Evolutionary conservation across 2,329 filamentous ascomycete species (phyloP).

Genomic region (Colletotrichum lentis): DNA sequence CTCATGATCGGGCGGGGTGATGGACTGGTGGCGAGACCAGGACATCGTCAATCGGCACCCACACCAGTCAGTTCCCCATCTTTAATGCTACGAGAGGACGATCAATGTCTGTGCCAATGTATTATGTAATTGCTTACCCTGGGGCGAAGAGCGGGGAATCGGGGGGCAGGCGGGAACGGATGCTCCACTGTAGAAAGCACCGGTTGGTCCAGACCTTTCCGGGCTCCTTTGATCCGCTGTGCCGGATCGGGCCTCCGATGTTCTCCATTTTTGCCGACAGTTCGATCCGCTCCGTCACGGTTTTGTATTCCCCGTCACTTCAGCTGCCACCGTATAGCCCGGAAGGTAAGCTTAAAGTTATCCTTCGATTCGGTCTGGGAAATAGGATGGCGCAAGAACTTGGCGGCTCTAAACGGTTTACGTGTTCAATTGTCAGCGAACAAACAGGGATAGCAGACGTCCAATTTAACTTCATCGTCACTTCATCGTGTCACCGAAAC

Average conservation of each 20-base stretch:
- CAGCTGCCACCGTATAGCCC: background rate
- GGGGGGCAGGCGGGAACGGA: background rate
- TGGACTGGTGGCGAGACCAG: conserved; percentile 3
- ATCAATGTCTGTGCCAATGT: background rate
- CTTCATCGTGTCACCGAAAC: background rate
- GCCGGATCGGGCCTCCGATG: background rate
- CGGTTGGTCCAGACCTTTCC: conserved; percentile 22
- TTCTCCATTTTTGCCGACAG: background rate
- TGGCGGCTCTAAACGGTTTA: background rate
- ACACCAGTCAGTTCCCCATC: conserved; percentile 20
- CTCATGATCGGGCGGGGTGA: background rate
- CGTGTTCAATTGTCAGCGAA: background rate
- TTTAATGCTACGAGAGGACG: conserved; percentile 6
- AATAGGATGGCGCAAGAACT: background rate
- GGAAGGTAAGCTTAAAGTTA: background rate
- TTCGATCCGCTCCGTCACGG: background rate
- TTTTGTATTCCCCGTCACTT: background rate
- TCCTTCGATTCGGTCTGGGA: background rate
- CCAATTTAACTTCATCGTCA: no score
- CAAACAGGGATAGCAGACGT: background rate
- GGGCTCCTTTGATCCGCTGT: background rate
- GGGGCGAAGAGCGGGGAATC: background rate
- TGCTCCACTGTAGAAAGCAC: background rate
- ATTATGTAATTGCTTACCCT: background rate
- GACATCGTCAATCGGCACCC: conserved; percentile 5